Percentiles rank a stretch among this genome's conserved stretches.
These are phyloP conservation scores for Dittrichia graveolens DNA, from an alignment of 129 eudicot genomes.

Conservation along the genomic window DNA sequence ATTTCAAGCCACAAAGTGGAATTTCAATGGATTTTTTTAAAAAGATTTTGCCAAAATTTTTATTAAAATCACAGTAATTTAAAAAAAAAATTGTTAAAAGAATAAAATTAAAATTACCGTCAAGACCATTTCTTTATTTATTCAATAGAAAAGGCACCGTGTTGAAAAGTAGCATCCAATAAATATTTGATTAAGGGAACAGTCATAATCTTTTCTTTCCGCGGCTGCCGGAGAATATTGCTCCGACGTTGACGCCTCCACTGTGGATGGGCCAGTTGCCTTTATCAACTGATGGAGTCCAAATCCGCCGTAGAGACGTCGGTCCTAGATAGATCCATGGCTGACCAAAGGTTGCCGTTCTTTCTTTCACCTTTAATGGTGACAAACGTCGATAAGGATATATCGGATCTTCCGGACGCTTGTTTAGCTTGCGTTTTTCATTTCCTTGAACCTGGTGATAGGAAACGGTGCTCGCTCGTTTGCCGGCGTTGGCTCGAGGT, in stretches of 20 bases:
- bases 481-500: conserved; percentile 62
- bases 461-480: conserved; percentile 61
- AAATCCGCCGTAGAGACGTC: conserved; percentile 26
- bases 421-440: conserved; percentile 63
- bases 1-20: no score
- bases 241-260: conserved; percentile 33
- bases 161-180: conserved; percentile 19
- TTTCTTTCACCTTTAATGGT: not conserved
- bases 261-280: conserved; percentile 60
- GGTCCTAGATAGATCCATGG: conserved; percentile 26
- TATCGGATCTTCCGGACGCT: conserved; percentile 50
- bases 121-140: no score
- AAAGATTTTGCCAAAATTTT: no score
- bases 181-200: conserved; percentile 7
- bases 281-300: conserved; percentile 45
- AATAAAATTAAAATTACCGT: no score
- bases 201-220: conserved; percentile 17
- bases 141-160: not conserved
- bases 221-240: conserved; percentile 28
- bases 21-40: no score
- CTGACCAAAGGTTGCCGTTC: conserved; percentile 18
- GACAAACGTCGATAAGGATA: conserved; percentile 20
- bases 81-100: no score
- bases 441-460: conserved; percentile 52
- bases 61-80: no score